Conservation (phyloP, 169 alveolate genomes). For the Cryptosporidium meleagridis region DNA sequence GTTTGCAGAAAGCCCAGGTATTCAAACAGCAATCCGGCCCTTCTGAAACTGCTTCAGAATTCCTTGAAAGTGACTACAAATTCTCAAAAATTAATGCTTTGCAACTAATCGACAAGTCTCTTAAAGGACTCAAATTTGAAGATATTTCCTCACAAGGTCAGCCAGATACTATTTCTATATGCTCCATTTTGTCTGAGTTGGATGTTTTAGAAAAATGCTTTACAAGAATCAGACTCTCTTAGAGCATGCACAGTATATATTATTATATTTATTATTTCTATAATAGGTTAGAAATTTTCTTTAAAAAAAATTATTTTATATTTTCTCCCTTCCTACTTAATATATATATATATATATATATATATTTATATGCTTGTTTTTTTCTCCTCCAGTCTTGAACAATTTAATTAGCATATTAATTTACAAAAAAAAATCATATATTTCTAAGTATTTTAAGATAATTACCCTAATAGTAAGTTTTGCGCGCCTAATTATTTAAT, state of each 20-base stretch:
- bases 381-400: no score
- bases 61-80: background rate
- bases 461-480: no score
- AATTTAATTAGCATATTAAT: no score
- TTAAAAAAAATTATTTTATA: no score
- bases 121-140: background rate
- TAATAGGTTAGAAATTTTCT: background rate
- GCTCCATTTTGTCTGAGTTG: constrained; percentile 58
- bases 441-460: no score
- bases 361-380: no score
- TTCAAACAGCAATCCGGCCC: background rate
- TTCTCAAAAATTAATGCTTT: background rate
- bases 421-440: no score
- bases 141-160: constrained; percentile 1
- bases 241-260: background rate
- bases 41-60: background rate
- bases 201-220: constrained; percentile 58
- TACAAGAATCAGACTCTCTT: constrained; percentile 65
- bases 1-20: background rate
- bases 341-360: no score
- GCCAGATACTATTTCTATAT: constrained; percentile 14
- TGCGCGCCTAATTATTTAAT: no score
- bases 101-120: background rate
- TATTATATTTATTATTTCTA: background rate
- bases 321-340: no score